These are phyloP conservation scores for Zygoascus meyerae DNA, from an alignment of 1,139 yeast species.

Conservation along the genomic window DNA sequence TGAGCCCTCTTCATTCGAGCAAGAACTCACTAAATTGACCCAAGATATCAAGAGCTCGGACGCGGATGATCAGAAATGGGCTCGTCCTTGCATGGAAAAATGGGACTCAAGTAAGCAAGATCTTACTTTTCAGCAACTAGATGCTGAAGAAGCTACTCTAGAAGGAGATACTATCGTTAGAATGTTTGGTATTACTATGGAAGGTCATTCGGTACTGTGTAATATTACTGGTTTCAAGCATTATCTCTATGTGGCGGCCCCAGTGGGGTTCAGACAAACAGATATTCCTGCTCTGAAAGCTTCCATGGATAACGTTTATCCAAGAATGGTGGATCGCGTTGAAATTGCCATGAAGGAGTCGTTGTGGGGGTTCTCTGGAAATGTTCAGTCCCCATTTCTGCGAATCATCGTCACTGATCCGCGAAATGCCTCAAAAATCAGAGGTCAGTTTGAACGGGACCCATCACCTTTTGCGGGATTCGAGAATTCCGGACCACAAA, in stretches of 20 bases:
- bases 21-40: conserved; percentile 43
- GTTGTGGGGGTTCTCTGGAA: conserved; percentile 90
- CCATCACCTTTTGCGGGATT: conserved; percentile 50
- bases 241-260: conserved; percentile 89
- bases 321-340: conserved; percentile 39
- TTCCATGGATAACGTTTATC: conserved; percentile 26
- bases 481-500: conserved; percentile 30
- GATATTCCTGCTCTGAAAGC: conserved; percentile 47
- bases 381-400: conserved; percentile 70
- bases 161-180: conserved; percentile 56
- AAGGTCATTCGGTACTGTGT: conserved; percentile 84
- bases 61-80: conserved; percentile 50
- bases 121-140: conserved; percentile 79
- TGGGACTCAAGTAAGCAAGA: conserved; percentile 48
- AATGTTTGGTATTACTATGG: conserved; percentile 84
- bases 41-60: conserved; percentile 26
- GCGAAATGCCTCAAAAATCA: conserved; percentile 54
- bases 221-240: conserved; percentile 85
- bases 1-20: conserved; percentile 39
- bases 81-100: conserved; percentile 47
- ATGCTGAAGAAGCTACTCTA: conserved; percentile 74
- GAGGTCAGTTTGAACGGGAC: conserved; percentile 69
- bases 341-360: conserved; percentile 71
- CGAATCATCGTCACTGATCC: conserved; percentile 66
- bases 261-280: conserved; percentile 60